Percentiles rank a stretch among this genome's conserved stretches.
These are phyloP conservation scores for Hypholoma fasciculare DNA, from an alignment of 768 basidiomycete genomes.

Conservation along the genomic window DNA sequence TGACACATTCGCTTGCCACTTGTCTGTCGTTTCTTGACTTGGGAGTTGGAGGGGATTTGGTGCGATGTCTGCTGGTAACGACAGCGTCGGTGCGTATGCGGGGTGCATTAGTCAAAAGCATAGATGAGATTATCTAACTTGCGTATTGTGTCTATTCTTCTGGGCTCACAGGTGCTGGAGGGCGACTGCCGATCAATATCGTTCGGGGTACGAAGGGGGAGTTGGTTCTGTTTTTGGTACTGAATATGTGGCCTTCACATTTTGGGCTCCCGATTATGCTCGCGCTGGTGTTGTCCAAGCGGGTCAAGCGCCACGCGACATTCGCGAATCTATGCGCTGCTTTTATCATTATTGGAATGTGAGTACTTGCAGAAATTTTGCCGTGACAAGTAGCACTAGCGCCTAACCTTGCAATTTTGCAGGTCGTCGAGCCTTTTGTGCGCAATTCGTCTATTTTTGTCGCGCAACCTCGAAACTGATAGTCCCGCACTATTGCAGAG, in stretches of 20 bases:
- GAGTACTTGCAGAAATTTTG: conserved; percentile 12
- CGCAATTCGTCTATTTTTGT: not conserved
- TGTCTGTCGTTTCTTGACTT: not conserved
- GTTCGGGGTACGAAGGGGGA: conserved; percentile 41
- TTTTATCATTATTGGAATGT: conserved; percentile 49
- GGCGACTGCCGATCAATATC: conserved; percentile 30
- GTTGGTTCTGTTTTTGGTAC: conserved; percentile 39
- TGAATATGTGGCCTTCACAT: conserved; percentile 53
- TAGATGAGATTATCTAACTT: not conserved
- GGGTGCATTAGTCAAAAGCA: not conserved
- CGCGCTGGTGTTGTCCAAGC: conserved; percentile 38
- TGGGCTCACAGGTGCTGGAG: not conserved
- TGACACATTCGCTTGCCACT: not conserved
- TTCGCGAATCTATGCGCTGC: conserved; percentile 46
- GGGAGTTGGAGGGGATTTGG: not conserved
- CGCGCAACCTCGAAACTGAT: not conserved
- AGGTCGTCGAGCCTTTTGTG: conserved; percentile 44
- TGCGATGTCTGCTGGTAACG: not conserved
- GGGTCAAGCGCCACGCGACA: conserved; percentile 44
- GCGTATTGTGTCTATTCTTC: not conserved
- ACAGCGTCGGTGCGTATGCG: not conserved
- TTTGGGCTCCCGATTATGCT: conserved; percentile 47
- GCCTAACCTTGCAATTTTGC: not conserved
- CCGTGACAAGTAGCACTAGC: too few species aligned
- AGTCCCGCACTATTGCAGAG: conserved; percentile 20